Base-by-base conservation (phyloP, 169 alveolate species). In the Cryptosporidium sp. region DNA sequence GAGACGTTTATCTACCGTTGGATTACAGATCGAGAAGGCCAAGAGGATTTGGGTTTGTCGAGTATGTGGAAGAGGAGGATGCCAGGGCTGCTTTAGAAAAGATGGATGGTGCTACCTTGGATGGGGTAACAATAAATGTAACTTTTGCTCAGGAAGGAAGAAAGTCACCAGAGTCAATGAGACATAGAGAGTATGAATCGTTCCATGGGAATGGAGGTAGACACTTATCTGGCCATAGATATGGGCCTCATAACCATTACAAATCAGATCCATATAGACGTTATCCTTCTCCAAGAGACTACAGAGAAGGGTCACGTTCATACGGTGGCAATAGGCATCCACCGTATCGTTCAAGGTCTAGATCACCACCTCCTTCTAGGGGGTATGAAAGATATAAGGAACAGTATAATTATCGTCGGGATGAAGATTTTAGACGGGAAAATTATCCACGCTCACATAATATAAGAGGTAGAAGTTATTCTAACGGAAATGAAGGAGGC, bases 41-140 rank as follows among this genome's bases (percentile, higher is more conserved):
- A 1, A 68, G 97, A 70, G 98, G 98, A 9, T 95, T 96, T 75
- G 97, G 98, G 16, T 95, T 96, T 70, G 98, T 95, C 8, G 98
- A 96, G 91, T 95, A 94, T 72, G 87, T 87, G 69, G 91, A 86
- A 39, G 92, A 92, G 35, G 91, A 85, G 35, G 98, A 96, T 85
- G 97, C 98, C 21, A 95, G 92, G 42, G 92, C 87, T 61, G 98
- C 98, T 56, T 51, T 94, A 86, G 87, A 93, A 45, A 94, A 91
- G 69, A 94, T 94, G 96, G 92, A 94, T 80, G 96, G 96, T 6
- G 71, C 91, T 18, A 93, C 85, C 35, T 72, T 94, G 31, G 96
- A 92, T 86, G 95, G 96, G 21, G 92, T 89, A 70, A 84, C 87
- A 72, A 87, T 93, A 48, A 94, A 92, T 71, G 96, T 92, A 33